phyloP scores from a whole-genome alignment of 225 moss, liverwort and hornwort species.

The Anthoceros angustus region DNA sequence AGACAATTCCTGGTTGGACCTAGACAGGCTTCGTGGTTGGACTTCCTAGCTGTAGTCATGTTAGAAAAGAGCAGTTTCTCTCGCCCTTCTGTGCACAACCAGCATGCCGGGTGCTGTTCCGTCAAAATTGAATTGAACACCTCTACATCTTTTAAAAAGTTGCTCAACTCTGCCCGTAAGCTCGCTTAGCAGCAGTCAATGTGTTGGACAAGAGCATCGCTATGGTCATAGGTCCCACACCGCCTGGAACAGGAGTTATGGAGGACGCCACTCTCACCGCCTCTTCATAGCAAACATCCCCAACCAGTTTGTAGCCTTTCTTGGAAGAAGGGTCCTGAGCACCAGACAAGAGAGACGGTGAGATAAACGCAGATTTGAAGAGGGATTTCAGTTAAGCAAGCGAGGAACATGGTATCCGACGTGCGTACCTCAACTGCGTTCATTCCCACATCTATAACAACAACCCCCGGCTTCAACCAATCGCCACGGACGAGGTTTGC shows the following conservation, averaged over 20 bases:
- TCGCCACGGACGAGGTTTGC: constrained; percentile 70
- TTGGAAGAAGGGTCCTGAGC: constrained; percentile 29
- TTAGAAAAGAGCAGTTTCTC: no score
- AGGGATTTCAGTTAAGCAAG: background rate
- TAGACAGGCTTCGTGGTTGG: no score
- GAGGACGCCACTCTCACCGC: constrained; percentile 57
- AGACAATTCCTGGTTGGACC: no score
- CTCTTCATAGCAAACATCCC: constrained; percentile 72
- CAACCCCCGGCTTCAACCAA: constrained; percentile 90
- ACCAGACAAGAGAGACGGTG: background rate
- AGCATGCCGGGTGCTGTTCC: no score
- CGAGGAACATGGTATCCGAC: background rate
- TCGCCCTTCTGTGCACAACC: no score
- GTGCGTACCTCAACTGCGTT: constrained; percentile 59
- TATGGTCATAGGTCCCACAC: constrained; percentile 91
- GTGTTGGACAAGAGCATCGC: constrained; percentile 94
- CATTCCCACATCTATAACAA: constrained; percentile 86
- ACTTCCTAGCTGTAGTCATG: no score
- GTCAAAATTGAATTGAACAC: no score
- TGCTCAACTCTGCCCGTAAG: constrained; percentile 15
- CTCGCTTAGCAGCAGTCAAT: constrained; percentile 55
- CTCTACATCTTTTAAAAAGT: no score
- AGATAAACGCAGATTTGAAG: background rate
- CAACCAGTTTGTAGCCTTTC: constrained; percentile 70
- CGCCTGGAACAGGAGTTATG: constrained; percentile 88